Percentiles rank a stretch among this genome's conserved stretches.
Conservation (phyloP, 805 yeast species). For the Nakazawaea laoshanensis region DNA sequence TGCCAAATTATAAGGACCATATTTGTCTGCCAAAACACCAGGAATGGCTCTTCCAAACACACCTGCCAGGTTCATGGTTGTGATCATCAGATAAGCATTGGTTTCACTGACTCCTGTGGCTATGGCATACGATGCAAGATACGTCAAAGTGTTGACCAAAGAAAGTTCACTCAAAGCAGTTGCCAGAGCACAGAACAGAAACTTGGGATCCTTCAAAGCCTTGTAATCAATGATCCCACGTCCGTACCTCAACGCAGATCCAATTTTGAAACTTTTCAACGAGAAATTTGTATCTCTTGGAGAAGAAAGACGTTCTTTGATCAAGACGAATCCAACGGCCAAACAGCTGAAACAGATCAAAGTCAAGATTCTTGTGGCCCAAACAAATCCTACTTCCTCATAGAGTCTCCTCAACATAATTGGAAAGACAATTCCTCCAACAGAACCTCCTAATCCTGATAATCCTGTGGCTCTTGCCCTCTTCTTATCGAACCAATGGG, state of each 20-base stretch:
- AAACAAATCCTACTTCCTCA: constrained; percentile 40
- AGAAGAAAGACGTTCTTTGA: constrained; percentile 29
- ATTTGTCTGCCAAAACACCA: constrained; percentile 38
- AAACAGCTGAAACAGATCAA: constrained; percentile 20
- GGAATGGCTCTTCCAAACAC: constrained; percentile 44
- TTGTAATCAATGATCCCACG: constrained; percentile 18
- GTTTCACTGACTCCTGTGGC: constrained; percentile 31
- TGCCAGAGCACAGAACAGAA: constrained; percentile 26
- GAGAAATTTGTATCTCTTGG: no score
- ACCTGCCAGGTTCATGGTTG: constrained; percentile 36
- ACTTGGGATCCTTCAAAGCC: constrained; percentile 29
- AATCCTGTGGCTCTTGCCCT: constrained; percentile 27
- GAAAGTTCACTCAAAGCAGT: constrained; percentile 31
- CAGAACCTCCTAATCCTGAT: constrained; percentile 46
- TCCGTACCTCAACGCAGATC: neutral
- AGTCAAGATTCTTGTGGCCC: constrained; percentile 49
- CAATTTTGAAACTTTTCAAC: constrained; percentile 10
- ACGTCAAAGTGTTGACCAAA: constrained; percentile 30
- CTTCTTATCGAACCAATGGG: constrained; percentile 35
- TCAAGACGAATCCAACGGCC: constrained; percentile 21
- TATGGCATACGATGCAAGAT: constrained; percentile 34
- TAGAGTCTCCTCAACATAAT: constrained; percentile 40
- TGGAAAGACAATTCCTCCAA: constrained; percentile 60
- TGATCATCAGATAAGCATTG: constrained; percentile 31
- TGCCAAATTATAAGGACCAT: constrained; percentile 51